These are phyloP conservation scores for Musa balbisiana DNA, from an alignment of 202 grass and related monocot species.

Conservation along the genomic window DNA sequence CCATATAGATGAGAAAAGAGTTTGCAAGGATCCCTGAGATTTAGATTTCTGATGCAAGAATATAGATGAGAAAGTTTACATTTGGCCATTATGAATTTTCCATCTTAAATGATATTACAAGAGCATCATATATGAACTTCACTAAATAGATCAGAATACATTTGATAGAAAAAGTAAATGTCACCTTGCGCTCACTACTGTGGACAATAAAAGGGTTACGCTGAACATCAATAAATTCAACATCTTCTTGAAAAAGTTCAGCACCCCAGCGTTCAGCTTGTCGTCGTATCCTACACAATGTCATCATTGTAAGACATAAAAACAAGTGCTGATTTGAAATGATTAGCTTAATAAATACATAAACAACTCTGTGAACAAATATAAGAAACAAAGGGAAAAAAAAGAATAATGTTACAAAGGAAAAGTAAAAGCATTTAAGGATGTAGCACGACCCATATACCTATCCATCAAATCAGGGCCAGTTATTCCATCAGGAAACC, in stretches of 20 bases:
- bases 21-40: too few species aligned
- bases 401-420: background rate
- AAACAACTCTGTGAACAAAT: background rate
- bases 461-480: conserved; percentile 98
- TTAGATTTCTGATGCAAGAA: background rate
- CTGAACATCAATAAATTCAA: conserved; percentile 79
- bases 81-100: background rate
- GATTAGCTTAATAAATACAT: background rate
- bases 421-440: background rate
- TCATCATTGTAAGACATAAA: background rate
- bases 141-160: background rate
- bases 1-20: too few species aligned
- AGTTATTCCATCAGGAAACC: conserved; percentile 84
- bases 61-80: background rate
- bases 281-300: conserved; percentile 51
- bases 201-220: conserved; percentile 67
- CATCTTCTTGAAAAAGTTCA: conserved; percentile 85
- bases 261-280: conserved; percentile 96
- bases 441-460: conserved; percentile 20
- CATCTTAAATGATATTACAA: background rate
- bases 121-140: background rate
- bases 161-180: too few species aligned
- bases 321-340: conserved; percentile 15
- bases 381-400: background rate
- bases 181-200: conserved; percentile 77